Percentiles rank a stretch among this genome's conserved stretches.
These are phyloP conservation scores for Reutealis trisperma DNA, from an alignment of 345 rosid species.

Conservation along the genomic window DNA sequence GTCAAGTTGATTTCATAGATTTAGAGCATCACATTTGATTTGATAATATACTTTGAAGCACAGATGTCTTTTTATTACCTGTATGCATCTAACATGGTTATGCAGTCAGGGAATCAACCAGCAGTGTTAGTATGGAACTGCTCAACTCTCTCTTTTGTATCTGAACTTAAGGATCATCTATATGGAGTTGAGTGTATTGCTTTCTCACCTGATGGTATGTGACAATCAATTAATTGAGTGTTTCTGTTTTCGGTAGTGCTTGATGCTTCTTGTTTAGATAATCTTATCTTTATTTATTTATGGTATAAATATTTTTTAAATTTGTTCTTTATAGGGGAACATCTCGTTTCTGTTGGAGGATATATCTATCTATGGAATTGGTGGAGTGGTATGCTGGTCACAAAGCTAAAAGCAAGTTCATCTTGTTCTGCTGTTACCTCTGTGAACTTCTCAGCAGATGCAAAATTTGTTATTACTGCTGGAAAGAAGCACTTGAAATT, in stretches of 20 bases:
- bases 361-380: slow-evolving; percentile 84
- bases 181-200: slow-evolving; percentile 76
- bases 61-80: not conserved
- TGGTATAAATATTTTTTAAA: not conserved
- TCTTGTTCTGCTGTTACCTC: slow-evolving; percentile 54
- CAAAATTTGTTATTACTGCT: slow-evolving; percentile 68
- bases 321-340: slow-evolving; percentile 47
- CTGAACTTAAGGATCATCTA: slow-evolving; percentile 76
- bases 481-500: slow-evolving; percentile 77
- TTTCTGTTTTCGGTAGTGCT: not conserved
- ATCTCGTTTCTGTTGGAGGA: slow-evolving; percentile 76
- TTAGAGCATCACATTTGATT: not conserved
- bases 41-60: not conserved
- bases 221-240: not conserved
- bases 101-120: slow-evolving; percentile 72
- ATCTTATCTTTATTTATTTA: not conserved
- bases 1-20: not conserved
- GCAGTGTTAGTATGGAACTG: slow-evolving; percentile 79
- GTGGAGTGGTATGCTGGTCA: slow-evolving; percentile 53
- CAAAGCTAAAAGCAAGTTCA: slow-evolving; percentile 75
- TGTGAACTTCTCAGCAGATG: slow-evolving; percentile 65
- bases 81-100: slow-evolving; percentile 32
- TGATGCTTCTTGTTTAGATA: not conserved
- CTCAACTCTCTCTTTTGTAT: slow-evolving; percentile 42
- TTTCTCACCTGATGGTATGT: slow-evolving; percentile 82